Base-by-base conservation (phyloP, 2,329 filamentous ascomycete genomes). In the Talaromyces sp. region DNA sequence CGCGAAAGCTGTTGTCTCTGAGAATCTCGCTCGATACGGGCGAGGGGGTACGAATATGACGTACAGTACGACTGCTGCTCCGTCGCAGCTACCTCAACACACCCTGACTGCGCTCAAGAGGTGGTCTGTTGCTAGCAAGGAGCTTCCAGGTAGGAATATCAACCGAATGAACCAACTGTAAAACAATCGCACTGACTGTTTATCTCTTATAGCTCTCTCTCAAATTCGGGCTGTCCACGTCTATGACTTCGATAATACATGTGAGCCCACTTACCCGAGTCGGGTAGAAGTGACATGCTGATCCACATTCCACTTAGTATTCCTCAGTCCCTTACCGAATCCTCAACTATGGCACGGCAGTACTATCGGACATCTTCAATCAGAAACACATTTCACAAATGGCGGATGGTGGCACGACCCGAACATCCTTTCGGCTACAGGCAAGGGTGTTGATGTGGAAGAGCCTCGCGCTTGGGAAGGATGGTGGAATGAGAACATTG, bases 371-470 rank as follows among this genome's bases (percentile, higher is more conserved):
- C 82, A 86, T 55, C 80, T 99, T 10, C 86, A 89, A 55, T 86
- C 81, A 42, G 86, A 89, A 60, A 89, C 95, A 60, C 80, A 83
- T 47, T 90, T 97, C 63, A 77, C 86, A 56, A 89, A 88, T 61
- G 93, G 92, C 60, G 91, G 93, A 57, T 99, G 94, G 94, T 99
- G 94, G 94, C 94, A 99, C 73, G 92, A 97, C 68, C 83, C 85
- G 39, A 85, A 85, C 58, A 92, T 99, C 57, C 85, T 99, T 20
- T 85, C 88, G 10, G 87, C 92, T 2, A 96, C 91, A 1, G 94
- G 94, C 47, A 83, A 91, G 52, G 94, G 94, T 14, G 70, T 87
- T 5, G 90, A 90, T 47, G 84, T 83, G 52, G 94, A 97, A 74
- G 92, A 97, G 71, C 78, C 82, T 37, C 85, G 86, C 20, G 92